Percentiles rank a stretch among this genome's conserved stretches.
These are phyloP conservation scores for Acer yangbiense DNA, from an alignment of 345 rosid species.

Conservation along the genomic window DNA sequence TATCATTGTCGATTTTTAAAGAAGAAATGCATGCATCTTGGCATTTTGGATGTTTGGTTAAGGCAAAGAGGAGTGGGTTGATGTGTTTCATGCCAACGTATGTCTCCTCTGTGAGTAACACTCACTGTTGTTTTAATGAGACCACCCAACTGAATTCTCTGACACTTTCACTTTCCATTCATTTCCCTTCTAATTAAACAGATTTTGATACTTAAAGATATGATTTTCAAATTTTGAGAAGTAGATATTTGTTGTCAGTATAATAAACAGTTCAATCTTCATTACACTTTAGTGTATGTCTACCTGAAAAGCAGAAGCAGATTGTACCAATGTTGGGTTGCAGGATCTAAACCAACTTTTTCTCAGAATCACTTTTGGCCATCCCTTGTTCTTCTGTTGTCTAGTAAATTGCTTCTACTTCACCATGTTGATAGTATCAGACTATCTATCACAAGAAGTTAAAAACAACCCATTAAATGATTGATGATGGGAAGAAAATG, in stretches of 20 bases:
- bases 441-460: slow-evolving; percentile 37
- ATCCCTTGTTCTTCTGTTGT: slow-evolving; percentile 45
- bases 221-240: background rate
- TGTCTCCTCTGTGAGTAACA: slow-evolving; percentile 23
- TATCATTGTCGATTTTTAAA: no score
- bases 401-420: slow-evolving; percentile 24
- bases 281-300: slow-evolving; percentile 19
- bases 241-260: background rate
- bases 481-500: slow-evolving; percentile 40
- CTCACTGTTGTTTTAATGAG: slow-evolving; percentile 6
- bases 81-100: background rate
- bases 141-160: background rate
- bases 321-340: slow-evolving; percentile 45
- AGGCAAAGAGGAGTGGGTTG: slow-evolving; percentile 31
- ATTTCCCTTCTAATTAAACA: background rate
- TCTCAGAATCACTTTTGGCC: slow-evolving; percentile 40
- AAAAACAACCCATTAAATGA: slow-evolving; percentile 39
- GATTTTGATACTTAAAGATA: background rate
- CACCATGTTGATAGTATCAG: slow-evolving; percentile 37
- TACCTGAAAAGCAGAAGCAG: slow-evolving; percentile 33
- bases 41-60: slow-evolving; percentile 6
- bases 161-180: background rate
- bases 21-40: background rate
- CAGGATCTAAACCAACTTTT: slow-evolving; percentile 55
- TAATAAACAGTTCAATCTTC: slow-evolving; percentile 12